Base-by-base conservation (phyloP, 345 rosid species). In the Eucalyptus erythrocorys region DNA sequence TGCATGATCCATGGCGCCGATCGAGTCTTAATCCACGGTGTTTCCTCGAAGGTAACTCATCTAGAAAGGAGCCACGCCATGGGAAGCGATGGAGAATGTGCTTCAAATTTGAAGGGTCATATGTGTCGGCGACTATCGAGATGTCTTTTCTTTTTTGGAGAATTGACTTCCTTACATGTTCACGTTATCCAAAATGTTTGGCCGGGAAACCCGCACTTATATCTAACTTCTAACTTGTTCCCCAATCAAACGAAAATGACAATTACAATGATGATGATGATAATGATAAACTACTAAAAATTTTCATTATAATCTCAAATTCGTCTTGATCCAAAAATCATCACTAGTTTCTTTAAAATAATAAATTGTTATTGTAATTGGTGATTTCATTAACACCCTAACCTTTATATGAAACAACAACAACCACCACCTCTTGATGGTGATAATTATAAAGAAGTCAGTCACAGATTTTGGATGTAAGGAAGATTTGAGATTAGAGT, bases 351-450 rank as follows among this genome's bases (percentile, higher is more conserved):
- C 11, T 8, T 22, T 1, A 55, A 21, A 21, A 22, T 22, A 21
- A 3, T 55, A 21, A 21, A 5, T 55, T 1, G 22, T 55, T 55
- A 55, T 22, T 1, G 0, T 8, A 8, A 9, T 55, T 0, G 0
- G 59, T 22, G 59, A 55, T 21, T 55, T 55, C 24, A 55, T 55
- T 22, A 55, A 55, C 27, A 21, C 27, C 24, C 4, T 55, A 22
- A 55, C 26, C 5, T 55, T 55, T 22, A 4, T 55, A 55, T 55
- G 1, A 8, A 55, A 55, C 27, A 1, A 55, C 26, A 55, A 55
- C 10, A 8, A 21, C 59, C 8, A 51, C 4, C 17, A 7, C 11
- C 27, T 55, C 5, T 55, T 1, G 59, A 55, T 55, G 26, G 22
- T 55, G 59, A 55, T 8, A 55, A 55, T 55, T 55, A 21, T 55